Conservation (phyloP, 2,329 filamentous ascomycete genomes). For the Neophaeococcomyces mojaviensis region DNA sequence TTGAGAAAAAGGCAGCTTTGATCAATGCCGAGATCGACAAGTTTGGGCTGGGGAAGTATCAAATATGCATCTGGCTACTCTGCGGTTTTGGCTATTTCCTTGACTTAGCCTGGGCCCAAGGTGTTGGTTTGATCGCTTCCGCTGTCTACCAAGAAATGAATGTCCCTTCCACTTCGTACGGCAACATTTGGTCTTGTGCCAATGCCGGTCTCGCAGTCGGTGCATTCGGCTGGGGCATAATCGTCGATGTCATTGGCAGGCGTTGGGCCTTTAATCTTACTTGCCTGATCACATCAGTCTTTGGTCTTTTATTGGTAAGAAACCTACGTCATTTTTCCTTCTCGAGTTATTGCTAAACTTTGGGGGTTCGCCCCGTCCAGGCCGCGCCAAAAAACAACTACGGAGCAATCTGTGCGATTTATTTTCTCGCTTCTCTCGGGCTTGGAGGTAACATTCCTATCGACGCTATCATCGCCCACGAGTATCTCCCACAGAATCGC, state of each 20-base stretch:
- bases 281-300: constrained; percentile 63
- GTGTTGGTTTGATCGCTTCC: constrained; percentile 45
- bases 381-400: constrained; percentile 23
- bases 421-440: constrained; percentile 42
- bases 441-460: constrained; percentile 58
- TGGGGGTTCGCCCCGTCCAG: constrained; percentile 33
- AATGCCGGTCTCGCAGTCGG: constrained; percentile 68
- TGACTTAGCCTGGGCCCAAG: constrained; percentile 52
- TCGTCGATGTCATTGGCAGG: constrained; percentile 71
- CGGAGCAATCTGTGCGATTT: constrained; percentile 11
- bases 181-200: constrained; percentile 43
- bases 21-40: constrained; percentile 15
- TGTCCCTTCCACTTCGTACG: background rate
- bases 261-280: constrained; percentile 71
- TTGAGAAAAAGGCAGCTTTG: constrained; percentile 13
- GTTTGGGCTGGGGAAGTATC: constrained; percentile 58
- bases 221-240: constrained; percentile 69
- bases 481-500: constrained; percentile 64
- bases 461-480: constrained; percentile 63
- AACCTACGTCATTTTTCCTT: constrained; percentile 53
- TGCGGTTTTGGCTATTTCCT: constrained; percentile 79
- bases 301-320: constrained; percentile 60
- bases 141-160: constrained; percentile 10
- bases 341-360: constrained; percentile 44
- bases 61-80: constrained; percentile 74